Evolutionary conservation across 2,329 filamentous ascomycete species (phyloP).

Genomic region (Penicillium sp.): DNA sequence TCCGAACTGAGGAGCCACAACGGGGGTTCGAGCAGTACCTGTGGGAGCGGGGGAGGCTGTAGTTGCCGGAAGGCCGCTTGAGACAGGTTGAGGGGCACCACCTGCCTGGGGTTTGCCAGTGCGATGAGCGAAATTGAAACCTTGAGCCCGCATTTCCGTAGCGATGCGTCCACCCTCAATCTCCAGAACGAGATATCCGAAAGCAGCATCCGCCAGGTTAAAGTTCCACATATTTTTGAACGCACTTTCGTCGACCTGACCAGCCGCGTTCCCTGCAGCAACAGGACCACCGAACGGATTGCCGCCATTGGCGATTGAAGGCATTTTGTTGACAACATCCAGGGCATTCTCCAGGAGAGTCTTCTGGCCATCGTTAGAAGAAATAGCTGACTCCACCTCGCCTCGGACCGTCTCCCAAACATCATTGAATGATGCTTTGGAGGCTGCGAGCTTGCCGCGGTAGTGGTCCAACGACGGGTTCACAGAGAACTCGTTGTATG

Average conservation of each 20-base stretch:
- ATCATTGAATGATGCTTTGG: slow-evolving; percentile 97
- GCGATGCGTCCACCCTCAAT: slow-evolving; percentile 94
- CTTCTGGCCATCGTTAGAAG: slow-evolving; percentile 90
- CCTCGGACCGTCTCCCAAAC: slow-evolving; percentile 98
- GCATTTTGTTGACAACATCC: slow-evolving; percentile 97
- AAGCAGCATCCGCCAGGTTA: slow-evolving; percentile 94
- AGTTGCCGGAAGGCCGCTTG: slow-evolving; percentile 30
- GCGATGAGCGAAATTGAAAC: slow-evolving; percentile 98
- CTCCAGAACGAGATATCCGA: slow-evolving; percentile 92
- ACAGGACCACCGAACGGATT: slow-evolving; percentile 93
- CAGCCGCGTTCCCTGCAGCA: slow-evolving; percentile 66
- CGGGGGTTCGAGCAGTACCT: slow-evolving; percentile 37
- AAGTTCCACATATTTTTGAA: slow-evolving; percentile 99
- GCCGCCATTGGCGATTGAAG: slow-evolving; percentile 85
- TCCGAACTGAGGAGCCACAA: slow-evolving; percentile 41
- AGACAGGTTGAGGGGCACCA: slow-evolving; percentile 31
- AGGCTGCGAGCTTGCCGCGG: slow-evolving; percentile 94
- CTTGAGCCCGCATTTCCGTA: slow-evolving; percentile 97
- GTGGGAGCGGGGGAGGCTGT: slow-evolving; percentile 40
- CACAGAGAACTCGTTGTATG: slow-evolving; percentile 99
- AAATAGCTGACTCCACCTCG: slow-evolving; percentile 91
- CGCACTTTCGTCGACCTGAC: slow-evolving; percentile 94
- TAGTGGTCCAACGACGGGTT: slow-evolving; percentile 98
- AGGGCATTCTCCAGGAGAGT: slow-evolving; percentile 87
- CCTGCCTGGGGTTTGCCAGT: slow-evolving; percentile 69